Percentiles rank a stretch among this genome's conserved stretches.
Evolutionary conservation across 257 asterid genomes (phyloP).

Genomic region (Solanum megistacrolobum): DNA sequence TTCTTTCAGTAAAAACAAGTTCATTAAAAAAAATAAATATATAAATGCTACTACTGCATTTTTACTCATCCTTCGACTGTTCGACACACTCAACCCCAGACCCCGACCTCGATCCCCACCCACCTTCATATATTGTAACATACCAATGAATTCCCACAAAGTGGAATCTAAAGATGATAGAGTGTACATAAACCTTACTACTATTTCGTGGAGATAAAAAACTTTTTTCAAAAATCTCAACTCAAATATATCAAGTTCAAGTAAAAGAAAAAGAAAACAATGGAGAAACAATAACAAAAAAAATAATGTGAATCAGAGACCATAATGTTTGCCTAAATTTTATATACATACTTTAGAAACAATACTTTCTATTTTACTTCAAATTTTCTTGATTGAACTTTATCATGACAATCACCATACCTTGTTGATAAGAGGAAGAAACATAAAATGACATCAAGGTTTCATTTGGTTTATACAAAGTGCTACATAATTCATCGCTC

Average conservation of each 20-base stretch:
- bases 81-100: background rate
- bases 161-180: no score
- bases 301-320: background rate
- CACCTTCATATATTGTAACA: no score
- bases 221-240: rapidly evolving
- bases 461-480: background rate
- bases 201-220: background rate
- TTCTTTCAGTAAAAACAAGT: background rate
- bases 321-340: background rate
- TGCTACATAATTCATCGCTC: background rate
- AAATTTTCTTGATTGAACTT: no score
- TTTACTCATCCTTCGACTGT: background rate
- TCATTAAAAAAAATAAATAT: no score
- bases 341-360: background rate
- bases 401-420: background rate
- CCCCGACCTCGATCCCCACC: no score
- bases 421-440: background rate
- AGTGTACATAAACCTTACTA: no score
- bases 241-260: background rate
- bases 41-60: background rate
- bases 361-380: background rate
- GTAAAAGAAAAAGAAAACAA: no score
- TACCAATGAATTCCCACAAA: no score
- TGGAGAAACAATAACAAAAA: no score
- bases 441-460: background rate